Evolutionary conservation across 2,329 filamentous ascomycete species (phyloP).

Genomic region (Phoma herbarum): DNA sequence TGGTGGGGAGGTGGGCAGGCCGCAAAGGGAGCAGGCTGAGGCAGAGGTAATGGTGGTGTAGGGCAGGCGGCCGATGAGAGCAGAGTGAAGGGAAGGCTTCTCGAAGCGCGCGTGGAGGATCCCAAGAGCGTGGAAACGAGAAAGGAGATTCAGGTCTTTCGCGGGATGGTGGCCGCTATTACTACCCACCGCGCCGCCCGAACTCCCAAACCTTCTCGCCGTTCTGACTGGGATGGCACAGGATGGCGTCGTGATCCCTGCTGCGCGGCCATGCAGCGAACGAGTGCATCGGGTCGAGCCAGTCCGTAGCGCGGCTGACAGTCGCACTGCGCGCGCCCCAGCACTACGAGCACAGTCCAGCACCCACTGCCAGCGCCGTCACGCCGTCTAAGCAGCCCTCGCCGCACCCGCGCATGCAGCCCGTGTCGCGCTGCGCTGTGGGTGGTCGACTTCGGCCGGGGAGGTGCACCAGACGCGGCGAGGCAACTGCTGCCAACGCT

Average conservation of each 20-base stretch:
- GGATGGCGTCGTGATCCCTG: constrained; percentile 25
- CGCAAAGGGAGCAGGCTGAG: constrained; percentile 1
- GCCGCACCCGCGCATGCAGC: constrained; percentile 15
- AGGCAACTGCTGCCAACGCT: background rate
- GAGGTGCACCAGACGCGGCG: background rate
- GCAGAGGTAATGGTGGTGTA: constrained; percentile 2
- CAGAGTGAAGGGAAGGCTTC: constrained; percentile 33
- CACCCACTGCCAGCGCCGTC: background rate
- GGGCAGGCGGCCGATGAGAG: background rate
- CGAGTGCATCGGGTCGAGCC: constrained; percentile 33
- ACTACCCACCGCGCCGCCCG: constrained; percentile 41
- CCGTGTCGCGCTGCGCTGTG: constrained; percentile 6
- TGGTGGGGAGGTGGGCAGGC: constrained; percentile 18
- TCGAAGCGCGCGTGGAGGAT: constrained; percentile 44
- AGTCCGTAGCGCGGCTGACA: constrained; percentile 26
- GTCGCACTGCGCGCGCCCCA: constrained; percentile 1
- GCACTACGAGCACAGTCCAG: background rate
- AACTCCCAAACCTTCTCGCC: constrained; percentile 40
- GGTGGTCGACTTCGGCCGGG: background rate
- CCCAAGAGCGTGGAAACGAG: constrained; percentile 46
- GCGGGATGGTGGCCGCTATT: constrained; percentile 42
- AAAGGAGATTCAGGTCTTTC: constrained; percentile 46
- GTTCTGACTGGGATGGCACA: constrained; percentile 34
- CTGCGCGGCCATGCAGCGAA: constrained; percentile 39
- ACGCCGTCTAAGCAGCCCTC: background rate